Evolutionary conservation across 2,329 filamentous ascomycete species (phyloP).

Genomic region (Aspergillus flavus): DNA sequence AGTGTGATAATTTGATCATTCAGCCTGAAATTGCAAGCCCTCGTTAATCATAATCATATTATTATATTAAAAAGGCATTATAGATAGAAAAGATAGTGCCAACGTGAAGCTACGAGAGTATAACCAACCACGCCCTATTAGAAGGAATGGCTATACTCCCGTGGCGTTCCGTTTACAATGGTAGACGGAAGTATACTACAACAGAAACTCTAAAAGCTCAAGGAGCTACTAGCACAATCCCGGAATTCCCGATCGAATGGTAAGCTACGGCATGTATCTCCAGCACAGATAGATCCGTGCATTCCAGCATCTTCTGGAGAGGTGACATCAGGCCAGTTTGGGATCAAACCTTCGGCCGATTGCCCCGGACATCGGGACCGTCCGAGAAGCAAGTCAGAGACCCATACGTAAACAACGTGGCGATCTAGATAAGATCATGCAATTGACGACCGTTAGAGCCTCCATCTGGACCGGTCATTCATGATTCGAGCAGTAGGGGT

Average conservation of each 20-base stretch:
- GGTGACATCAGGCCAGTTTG: background rate
- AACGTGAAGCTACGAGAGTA: background rate
- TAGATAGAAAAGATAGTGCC: too few relatives aligned
- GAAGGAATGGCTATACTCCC: background rate
- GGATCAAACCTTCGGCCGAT: background rate
- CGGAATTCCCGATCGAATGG: background rate
- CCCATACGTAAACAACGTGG: background rate
- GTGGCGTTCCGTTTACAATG: background rate
- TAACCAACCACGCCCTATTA: background rate
- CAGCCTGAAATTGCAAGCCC: background rate
- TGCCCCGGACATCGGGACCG: background rate
- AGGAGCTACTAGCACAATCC: background rate
- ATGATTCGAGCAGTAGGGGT: background rate
- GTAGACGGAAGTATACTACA: background rate
- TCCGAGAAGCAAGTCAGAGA: background rate
- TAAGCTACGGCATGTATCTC: background rate
- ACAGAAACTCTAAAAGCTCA: background rate
- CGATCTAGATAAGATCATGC: background rate
- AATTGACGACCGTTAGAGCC: background rate
- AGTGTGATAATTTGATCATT: background rate
- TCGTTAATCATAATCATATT: too few relatives aligned
- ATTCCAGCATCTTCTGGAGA: background rate
- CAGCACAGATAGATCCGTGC: background rate
- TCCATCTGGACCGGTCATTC: background rate
- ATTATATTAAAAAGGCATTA: too few relatives aligned